Evolutionary conservation across 2,329 filamentous ascomycete species (phyloP), one percentile per base, ranked within the genome.

Genomic region (Phyllosticta ampelicida): DNA sequence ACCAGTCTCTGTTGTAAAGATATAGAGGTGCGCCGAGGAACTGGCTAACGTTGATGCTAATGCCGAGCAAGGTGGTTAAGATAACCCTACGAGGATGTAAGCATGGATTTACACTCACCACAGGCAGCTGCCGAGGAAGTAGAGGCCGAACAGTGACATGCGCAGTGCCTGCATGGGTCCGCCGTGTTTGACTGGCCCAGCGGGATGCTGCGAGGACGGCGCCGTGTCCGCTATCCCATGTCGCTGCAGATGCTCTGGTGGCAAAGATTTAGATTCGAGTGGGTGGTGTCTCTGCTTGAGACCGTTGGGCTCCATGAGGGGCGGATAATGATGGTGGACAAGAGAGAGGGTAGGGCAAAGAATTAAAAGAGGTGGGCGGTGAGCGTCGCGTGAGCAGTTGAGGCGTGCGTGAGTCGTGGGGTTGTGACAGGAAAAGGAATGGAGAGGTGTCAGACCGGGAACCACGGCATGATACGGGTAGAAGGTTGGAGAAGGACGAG

Each of bases 21-120:
- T 94, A 94, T 9, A 95, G 74, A 13, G 88, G 88, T 0, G 80
- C 68, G 54, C 88, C 89, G 61, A 94, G 72, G 54, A 89, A 74
- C 69, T 95, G 89, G 8, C 87, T 86, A 8, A 80, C 64, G 65
- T 84, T 77, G 66, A 79, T 76, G 63, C 73, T 76, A 65, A 59
- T 28, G 21, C 53, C 52, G 52, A 59, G 16, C 54, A 52, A 51
- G 29, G 9, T 26, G 23, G 26, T 51, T 54, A 28, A 54, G 60
- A 30, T 44, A 18, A 21, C n/a, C 36, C 36, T 44, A 44, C 5
- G 18, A 48, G 11, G n/a, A 20, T 18, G 61, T 62, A 53, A 63
- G 63, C 60, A 13, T 11, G 20, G 20, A 13, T 60, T 44, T 53
- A 59, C 60, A 68, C 69, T 59, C 60, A 74, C 73, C 71, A 71